Percentiles rank a stretch among this genome's conserved stretches.
Evolutionary conservation across 768 basidiomycete species (phyloP).

Genomic region (Austroboletus eburneus): DNA sequence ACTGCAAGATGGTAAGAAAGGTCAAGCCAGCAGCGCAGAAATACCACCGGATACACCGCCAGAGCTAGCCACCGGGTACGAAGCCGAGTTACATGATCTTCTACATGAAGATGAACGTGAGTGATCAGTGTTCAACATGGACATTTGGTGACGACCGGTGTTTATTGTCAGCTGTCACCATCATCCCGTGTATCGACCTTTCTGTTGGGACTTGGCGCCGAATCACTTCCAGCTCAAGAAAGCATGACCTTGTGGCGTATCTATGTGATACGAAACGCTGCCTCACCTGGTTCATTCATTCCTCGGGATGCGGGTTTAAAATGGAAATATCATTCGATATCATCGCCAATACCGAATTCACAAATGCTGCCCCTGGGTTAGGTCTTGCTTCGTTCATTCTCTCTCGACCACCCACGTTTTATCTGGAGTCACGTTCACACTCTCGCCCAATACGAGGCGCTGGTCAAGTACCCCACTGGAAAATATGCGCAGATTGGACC

Average conservation of each 20-base stretch:
- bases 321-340: conserved; percentile 76
- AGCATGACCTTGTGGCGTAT: conserved; percentile 73
- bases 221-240: conserved; percentile 49
- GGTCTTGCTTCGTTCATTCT: conserved; percentile 63
- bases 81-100: conserved; percentile 58
- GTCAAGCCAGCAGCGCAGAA: conserved; percentile 32
- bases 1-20: conserved; percentile 56
- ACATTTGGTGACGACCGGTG: not conserved
- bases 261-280: conserved; percentile 62
- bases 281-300: conserved; percentile 77
- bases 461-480: conserved; percentile 46
- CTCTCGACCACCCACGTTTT: conserved; percentile 66
- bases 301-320: conserved; percentile 71
- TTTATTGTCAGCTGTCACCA: conserved; percentile 51
- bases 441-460: conserved; percentile 29
- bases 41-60: conserved; percentile 49
- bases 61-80: conserved; percentile 46
- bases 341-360: conserved; percentile 56
- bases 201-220: conserved; percentile 78
- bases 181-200: conserved; percentile 73
- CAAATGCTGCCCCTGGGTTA: conserved; percentile 48
- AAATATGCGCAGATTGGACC: conserved; percentile 70
- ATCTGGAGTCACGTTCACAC: conserved; percentile 45
- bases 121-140: conserved; percentile 22
- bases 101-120: conserved; percentile 76